Percentiles rank a stretch among this genome's conserved stretches.
phyloP scores from a whole-genome alignment of 768 basidiomycete species.

The Astraeus odoratus region DNA sequence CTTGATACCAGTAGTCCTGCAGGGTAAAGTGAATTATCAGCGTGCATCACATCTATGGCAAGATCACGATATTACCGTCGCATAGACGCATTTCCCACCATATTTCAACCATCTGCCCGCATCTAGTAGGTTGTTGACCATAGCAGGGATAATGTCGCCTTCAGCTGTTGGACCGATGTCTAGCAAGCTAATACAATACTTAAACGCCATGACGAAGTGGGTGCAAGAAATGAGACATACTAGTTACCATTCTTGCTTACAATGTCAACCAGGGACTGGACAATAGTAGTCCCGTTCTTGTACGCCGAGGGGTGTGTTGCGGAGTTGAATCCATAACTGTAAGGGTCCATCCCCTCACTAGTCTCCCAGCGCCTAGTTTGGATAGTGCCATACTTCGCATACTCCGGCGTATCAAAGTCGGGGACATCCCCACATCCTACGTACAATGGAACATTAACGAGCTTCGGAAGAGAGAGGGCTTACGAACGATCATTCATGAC shows the following conservation, averaged over 20 bases:
- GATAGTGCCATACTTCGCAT: constrained; percentile 39
- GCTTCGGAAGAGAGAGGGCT: not conserved
- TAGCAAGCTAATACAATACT: constrained; percentile 31
- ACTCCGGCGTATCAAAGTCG: constrained; percentile 54
- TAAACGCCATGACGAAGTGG: not conserved
- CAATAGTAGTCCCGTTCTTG: constrained; percentile 42
- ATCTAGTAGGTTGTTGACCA: constrained; percentile 40
- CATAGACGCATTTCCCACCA: constrained; percentile 46
- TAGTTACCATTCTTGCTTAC: constrained; percentile 60
- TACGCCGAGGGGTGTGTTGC: constrained; percentile 37
- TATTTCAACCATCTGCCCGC: constrained; percentile 47
- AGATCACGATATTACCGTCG: constrained; percentile 33
- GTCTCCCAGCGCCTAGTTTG: constrained; percentile 50
- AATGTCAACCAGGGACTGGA: constrained; percentile 48
- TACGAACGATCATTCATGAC: constrained; percentile 37
- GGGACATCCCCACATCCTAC: constrained; percentile 43
- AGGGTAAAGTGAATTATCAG: not conserved
- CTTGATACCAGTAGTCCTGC: constrained; percentile 44
- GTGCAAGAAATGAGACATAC: constrained; percentile 23
- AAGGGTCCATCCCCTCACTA: constrained; percentile 52
- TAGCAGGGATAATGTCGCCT: constrained; percentile 44
- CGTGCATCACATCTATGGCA: not conserved
- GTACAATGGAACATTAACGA: constrained; percentile 1
- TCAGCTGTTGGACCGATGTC: constrained; percentile 51
- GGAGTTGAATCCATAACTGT: constrained; percentile 41